phyloP scores from a whole-genome alignment of 1,139 yeast genomes.

The Saccharomyces pastorianus region DNA sequence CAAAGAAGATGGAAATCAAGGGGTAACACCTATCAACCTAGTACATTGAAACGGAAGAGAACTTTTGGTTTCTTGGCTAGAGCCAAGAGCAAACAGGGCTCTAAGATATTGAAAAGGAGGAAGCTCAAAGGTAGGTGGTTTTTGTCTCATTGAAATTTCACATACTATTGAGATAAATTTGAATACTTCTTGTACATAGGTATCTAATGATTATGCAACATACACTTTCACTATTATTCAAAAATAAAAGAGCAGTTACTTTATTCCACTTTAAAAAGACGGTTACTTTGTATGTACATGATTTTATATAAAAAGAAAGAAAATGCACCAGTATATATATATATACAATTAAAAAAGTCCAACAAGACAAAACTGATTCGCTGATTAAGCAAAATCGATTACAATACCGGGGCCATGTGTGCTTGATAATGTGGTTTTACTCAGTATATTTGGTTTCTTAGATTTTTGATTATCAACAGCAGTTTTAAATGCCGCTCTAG shows the following conservation, averaged over 20 bases:
- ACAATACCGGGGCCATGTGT: slow-evolving; percentile 79
- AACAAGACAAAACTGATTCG: neutral
- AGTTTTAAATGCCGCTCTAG: slow-evolving; percentile 56
- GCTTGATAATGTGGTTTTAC: slow-evolving; percentile 60
- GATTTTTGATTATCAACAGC: slow-evolving; percentile 49
- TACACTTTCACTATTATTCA: neutral
- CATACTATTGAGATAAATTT: neutral
- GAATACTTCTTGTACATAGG: slow-evolving; percentile 7
- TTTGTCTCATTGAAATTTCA: slow-evolving; percentile 52
- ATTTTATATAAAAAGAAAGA: slow-evolving; percentile 1
- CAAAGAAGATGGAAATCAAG: slow-evolving; percentile 71
- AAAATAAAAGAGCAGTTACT: neutral
- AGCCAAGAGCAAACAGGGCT: slow-evolving; percentile 67
- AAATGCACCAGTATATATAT: neutral
- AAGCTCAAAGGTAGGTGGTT: slow-evolving; percentile 92
- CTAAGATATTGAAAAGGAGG: slow-evolving; percentile 71
- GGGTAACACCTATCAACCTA: slow-evolving; percentile 94
- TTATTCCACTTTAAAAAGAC: neutral
- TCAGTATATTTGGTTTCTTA: slow-evolving; percentile 62
- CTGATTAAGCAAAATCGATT: slow-evolving; percentile 43
- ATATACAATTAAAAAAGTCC: slow-evolving; percentile 1
- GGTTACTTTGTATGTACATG: neutral
- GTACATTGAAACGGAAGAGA: slow-evolving; percentile 82
- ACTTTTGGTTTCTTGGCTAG: slow-evolving; percentile 89
- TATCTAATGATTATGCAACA: neutral